These are phyloP conservation scores for Aspergillus bombycis DNA, from an alignment of 2,329 filamentous ascomycete genomes.

Conservation along the genomic window DNA sequence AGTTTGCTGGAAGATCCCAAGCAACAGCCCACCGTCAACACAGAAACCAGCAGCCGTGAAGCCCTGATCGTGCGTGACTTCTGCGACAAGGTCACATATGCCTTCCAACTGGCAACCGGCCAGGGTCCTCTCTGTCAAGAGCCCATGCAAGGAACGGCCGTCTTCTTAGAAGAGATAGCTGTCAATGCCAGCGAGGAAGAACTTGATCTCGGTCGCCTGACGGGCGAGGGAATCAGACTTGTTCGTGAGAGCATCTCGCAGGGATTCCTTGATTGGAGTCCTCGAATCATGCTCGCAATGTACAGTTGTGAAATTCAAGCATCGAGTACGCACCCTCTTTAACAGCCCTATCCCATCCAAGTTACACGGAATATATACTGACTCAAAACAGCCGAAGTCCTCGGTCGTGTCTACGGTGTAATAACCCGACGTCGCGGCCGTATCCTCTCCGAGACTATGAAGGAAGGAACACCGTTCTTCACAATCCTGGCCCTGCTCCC, in stretches of 20 bases:
- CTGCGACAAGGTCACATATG: constrained; percentile 87
- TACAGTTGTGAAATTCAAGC: constrained; percentile 98
- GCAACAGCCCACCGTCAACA: constrained; percentile 30
- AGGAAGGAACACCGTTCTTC: constrained; percentile 95
- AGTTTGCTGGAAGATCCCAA: constrained; percentile 45
- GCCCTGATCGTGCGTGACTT: constrained; percentile 64
- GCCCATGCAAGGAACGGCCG: constrained; percentile 88
- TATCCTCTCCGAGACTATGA: constrained; percentile 87
- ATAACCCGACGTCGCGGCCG: constrained; percentile 89
- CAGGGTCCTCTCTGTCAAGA: constrained; percentile 92
- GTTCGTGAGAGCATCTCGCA: constrained; percentile 80
- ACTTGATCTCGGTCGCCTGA: constrained; percentile 73
- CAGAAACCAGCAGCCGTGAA: constrained; percentile 28
- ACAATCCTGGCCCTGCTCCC: constrained; percentile 86
- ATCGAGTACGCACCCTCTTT: constrained; percentile 62
- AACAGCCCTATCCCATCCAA: neutral
- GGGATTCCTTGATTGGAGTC: constrained; percentile 93
- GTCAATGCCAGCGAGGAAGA: constrained; percentile 60
- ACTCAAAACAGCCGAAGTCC: constrained; percentile 71
- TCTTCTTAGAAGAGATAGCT: constrained; percentile 80
- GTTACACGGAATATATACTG: constrained; percentile 16
- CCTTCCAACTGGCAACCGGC: constrained; percentile 87
- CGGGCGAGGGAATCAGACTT: constrained; percentile 89
- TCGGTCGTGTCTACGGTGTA: constrained; percentile 95
- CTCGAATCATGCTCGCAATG: constrained; percentile 94